Base-by-base conservation (phyloP, 202 grass and related monocot species). In the Hordeum pubiflorum region DNA sequence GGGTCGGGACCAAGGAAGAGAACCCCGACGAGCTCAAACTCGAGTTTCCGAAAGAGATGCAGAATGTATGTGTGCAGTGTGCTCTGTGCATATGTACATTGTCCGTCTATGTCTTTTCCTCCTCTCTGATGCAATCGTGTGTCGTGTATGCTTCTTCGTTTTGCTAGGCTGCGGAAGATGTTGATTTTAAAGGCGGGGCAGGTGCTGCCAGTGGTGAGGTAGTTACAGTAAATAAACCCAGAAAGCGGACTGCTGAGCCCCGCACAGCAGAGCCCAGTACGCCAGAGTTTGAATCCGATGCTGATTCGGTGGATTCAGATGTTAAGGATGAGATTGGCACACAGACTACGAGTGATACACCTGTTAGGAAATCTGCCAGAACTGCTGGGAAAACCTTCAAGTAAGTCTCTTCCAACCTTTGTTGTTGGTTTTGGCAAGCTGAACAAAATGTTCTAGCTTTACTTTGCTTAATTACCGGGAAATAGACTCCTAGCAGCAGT, bases 161-260 rank as follows among this genome's bases (percentile, higher is more conserved):
- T 74, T 82, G 87, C 29, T 82, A 93, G 86, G 65, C 29, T 3
- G 48, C 63, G 18, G 74, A 81, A 78, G 92, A 98, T 23, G 89
- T 60, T 74, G 92, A 95, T 83, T 98, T 98, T 75, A 95, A 91
- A 87, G 95, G 95, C 63, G 95, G 95, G 58, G 95, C 92, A 55
- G 95, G 95, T 78, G 86, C 65, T 46, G 21, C 88, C 21, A 27
- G 48, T 59, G 80, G 82, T 4, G 95, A 91, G 77, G 50, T 81
- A 82, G 40, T 40, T n/a, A 59, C 40, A 29, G 74, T 1, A 40
- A 86, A 40, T 41, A 89, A 78, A 36, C 74, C 69, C 69, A 58
- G 10, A 89, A 94, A 86, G 74, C 84, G 85, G 48, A 0, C 48
- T 6, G 17, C 17, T 52, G 48, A 0, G 48, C 48, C 48, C 48